Conservation (phyloP, 129 eudicot species). For the Solidago caesia region DNA sequence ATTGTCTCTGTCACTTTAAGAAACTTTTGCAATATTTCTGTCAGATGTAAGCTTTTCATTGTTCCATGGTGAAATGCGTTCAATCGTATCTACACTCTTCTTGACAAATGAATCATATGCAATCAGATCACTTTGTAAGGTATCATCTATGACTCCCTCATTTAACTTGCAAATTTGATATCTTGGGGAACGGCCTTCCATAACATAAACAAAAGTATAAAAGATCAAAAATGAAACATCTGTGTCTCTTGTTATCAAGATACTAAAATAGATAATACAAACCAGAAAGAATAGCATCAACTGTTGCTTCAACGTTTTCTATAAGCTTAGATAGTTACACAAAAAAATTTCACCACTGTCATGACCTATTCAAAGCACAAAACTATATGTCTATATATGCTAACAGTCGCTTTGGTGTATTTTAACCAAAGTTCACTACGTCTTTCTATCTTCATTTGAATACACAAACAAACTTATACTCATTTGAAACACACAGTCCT, state of each 20-base stretch:
- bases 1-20: conserved; percentile 32
- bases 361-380: no score
- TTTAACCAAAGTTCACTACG: no score
- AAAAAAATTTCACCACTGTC: no score
- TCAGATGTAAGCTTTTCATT: conserved; percentile 40
- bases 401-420: no score
- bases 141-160: conserved; percentile 34
- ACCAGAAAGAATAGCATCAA: conserved; percentile 93
- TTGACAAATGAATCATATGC: conserved; percentile 34
- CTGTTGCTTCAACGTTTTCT: conserved; percentile 58
- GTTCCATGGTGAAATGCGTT: conserved; percentile 31
- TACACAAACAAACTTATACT: no score
- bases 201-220: conserved; percentile 33
- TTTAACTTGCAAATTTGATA: conserved; percentile 68
- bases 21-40: conserved; percentile 28
- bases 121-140: conserved; percentile 30
- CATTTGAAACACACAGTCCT: no score
- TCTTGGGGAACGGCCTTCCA: conserved; percentile 75
- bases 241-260: neutral
- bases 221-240: neutral
- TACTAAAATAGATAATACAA: conserved; percentile 13
- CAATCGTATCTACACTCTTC: conserved; percentile 31
- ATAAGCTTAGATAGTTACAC: no score
- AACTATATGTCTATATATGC: no score
- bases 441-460: no score